Conservation (phyloP, 2,329 filamentous ascomycete genomes). For the Alternaria triticina region DNA sequence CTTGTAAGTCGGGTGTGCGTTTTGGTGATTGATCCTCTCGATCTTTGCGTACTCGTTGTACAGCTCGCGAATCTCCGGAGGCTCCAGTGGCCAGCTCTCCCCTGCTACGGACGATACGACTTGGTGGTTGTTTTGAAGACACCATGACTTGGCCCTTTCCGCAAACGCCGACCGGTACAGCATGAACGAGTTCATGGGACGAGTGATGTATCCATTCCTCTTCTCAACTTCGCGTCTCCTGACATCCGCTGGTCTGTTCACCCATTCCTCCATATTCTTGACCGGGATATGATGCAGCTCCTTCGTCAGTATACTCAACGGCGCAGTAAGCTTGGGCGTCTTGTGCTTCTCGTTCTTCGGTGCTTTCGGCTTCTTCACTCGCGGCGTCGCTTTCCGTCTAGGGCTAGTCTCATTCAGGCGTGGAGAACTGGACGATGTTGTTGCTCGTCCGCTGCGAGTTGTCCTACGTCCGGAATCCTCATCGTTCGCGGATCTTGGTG, state of each 20-base stretch:
- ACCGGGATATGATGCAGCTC: constrained; percentile 68
- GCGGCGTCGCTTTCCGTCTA: constrained; percentile 39
- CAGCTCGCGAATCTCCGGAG: constrained; percentile 71
- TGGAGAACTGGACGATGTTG: constrained; percentile 34
- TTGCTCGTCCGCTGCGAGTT: constrained; percentile 44
- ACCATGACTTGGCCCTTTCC: constrained; percentile 81
- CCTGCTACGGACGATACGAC: constrained; percentile 88
- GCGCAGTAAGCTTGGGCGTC: constrained; percentile 65
- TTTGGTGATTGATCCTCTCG: constrained; percentile 83
- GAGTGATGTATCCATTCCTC: constrained; percentile 79
- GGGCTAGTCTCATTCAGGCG: constrained; percentile 26
- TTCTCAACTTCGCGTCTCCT: constrained; percentile 72
- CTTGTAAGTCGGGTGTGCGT: constrained; percentile 89
- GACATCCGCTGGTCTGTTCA: constrained; percentile 71
- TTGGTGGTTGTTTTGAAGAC: constrained; percentile 89
- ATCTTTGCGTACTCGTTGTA: constrained; percentile 81
- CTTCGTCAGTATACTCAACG: constrained; percentile 74
- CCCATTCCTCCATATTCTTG: constrained; percentile 80
- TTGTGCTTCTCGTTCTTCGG: constrained; percentile 53
- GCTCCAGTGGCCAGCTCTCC: constrained; percentile 82
- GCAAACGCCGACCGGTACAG: constrained; percentile 93
- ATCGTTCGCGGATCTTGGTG: constrained; percentile 52
- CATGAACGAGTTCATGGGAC: constrained; percentile 99
- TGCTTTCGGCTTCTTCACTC: constrained; percentile 53
- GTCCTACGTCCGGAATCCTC: constrained; percentile 49